Evolutionary conservation across 305 asterid genomes (phyloP).

Genomic region (Solanum hybrid): DNA sequence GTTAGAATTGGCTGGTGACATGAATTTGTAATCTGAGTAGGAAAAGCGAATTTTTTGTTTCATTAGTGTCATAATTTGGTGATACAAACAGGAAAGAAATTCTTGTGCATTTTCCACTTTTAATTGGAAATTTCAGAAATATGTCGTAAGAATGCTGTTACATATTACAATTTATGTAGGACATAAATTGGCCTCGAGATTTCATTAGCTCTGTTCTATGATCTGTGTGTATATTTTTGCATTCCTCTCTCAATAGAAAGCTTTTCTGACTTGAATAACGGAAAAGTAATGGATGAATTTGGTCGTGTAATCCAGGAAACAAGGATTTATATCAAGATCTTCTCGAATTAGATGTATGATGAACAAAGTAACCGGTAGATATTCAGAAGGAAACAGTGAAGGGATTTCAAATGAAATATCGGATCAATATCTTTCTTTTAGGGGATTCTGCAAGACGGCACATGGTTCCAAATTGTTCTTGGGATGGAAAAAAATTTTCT

Average conservation of each 20-base stretch:
- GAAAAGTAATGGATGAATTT: neutral
- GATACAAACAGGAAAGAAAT: neutral
- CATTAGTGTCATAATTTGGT: neutral
- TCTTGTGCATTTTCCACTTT: neutral
- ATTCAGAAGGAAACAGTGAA: neutral
- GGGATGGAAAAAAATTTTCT: neutral
- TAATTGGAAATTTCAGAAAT: neutral
- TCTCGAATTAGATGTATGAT: neutral
- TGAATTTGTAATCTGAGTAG: neutral
- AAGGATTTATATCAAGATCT: neutral
- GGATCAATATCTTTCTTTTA: neutral
- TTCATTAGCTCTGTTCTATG: neutral
- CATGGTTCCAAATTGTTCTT: neutral
- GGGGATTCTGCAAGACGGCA: neutral
- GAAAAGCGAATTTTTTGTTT: neutral
- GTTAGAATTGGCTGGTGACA: neutral
- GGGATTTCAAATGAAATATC: neutral
- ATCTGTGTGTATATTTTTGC: neutral
- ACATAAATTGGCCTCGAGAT: neutral
- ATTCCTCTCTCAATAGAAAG: neutral
- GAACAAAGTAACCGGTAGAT: neutral
- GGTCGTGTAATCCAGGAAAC: constrained; percentile 5
- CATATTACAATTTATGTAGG: neutral
- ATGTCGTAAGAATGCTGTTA: neutral
- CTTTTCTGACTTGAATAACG: neutral